phyloP scores from a whole-genome alignment of 148 eudicot species.

The Nepenthes mirabilis region DNA sequence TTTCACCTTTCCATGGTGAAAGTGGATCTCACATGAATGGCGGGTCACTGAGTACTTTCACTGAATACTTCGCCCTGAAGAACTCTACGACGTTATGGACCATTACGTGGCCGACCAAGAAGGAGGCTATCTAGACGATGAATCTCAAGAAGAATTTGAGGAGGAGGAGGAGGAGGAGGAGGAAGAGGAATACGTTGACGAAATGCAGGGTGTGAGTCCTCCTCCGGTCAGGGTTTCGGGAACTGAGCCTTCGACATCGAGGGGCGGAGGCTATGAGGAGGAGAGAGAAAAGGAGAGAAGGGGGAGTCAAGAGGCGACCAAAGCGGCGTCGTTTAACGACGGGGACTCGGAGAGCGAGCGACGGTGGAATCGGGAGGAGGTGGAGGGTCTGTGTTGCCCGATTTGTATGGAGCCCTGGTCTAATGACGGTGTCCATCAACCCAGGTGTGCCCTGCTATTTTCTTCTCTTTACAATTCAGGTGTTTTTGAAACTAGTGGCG shows the following conservation, averaged over 20 bases:
- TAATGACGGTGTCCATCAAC: conserved; percentile 48
- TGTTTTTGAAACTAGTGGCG: neutral
- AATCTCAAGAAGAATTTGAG: conserved; percentile 9
- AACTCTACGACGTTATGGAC: neutral
- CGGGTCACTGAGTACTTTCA: too few relatives aligned
- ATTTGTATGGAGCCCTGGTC: conserved; percentile 86
- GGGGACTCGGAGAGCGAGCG: conserved; percentile 3
- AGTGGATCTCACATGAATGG: too few relatives aligned
- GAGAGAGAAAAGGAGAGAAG: conserved; percentile 4
- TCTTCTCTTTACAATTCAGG: neutral
- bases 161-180: conserved; percentile 8
- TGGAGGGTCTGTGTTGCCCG: conserved; percentile 66
- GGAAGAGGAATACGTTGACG: neutral
- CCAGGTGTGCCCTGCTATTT: conserved; percentile 6
- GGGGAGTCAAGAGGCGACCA: neutral
- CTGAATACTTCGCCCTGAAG: neutral
- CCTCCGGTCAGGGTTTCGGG: conserved; percentile 4
- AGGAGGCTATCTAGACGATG: conserved; percentile 1
- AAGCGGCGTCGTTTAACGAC: neutral
- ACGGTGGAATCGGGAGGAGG: conserved; percentile 6
- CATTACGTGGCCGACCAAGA: neutral
- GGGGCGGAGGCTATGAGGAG: neutral
- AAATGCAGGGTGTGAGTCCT: neutral
- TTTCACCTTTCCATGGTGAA: too few relatives aligned
- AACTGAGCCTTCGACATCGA: neutral